Conservation (phyloP, 31 red algal species). For the Odonthalia washingtoniensis region DNA sequence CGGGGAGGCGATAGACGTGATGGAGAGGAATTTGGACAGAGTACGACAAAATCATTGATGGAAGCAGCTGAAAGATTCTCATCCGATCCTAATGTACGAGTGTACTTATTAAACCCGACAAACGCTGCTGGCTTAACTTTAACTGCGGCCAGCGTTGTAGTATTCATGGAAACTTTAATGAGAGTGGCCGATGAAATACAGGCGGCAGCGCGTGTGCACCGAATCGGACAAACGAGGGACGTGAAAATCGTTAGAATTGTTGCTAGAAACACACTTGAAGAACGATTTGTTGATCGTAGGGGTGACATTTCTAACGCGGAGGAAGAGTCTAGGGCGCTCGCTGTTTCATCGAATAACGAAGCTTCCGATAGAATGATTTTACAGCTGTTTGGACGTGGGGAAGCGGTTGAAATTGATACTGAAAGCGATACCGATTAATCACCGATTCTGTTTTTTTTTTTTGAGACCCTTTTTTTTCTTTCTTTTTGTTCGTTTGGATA, state of each 20-base stretch:
- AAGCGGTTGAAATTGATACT: too few relatives aligned
- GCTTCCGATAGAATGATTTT: conserved; percentile 47
- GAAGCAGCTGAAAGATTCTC: conserved; percentile 60
- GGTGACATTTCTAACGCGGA: conserved; percentile 46
- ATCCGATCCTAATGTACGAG: conserved; percentile 49
- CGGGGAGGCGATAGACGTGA: not conserved
- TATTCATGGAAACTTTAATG: conserved; percentile 66
- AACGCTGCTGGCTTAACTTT: conserved; percentile 71
- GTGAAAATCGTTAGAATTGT: conserved; percentile 75
- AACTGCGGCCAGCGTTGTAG: conserved; percentile 62
- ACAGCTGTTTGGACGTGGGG: conserved; percentile 52
- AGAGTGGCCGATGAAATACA: conserved; percentile 74
- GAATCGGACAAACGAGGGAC: conserved; percentile 62
- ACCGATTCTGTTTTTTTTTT: too few relatives aligned
- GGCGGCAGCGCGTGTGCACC: conserved; percentile 68
- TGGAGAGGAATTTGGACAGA: conserved; percentile 16
- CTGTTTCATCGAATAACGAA: conserved; percentile 8
- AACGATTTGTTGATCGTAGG: conserved; percentile 53
- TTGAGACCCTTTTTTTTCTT: too few relatives aligned
- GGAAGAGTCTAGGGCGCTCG: conserved; percentile 53
- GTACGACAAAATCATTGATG: conserved; percentile 5
- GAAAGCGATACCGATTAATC: too few relatives aligned
- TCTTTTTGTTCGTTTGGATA: too few relatives aligned
- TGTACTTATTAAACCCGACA: conserved; percentile 65
- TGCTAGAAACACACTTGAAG: conserved; percentile 68